Evolutionary conservation across 345 rosid species (phyloP), one percentile per base, ranked within the genome.

Genomic region (Melaleuca alternifolia): DNA sequence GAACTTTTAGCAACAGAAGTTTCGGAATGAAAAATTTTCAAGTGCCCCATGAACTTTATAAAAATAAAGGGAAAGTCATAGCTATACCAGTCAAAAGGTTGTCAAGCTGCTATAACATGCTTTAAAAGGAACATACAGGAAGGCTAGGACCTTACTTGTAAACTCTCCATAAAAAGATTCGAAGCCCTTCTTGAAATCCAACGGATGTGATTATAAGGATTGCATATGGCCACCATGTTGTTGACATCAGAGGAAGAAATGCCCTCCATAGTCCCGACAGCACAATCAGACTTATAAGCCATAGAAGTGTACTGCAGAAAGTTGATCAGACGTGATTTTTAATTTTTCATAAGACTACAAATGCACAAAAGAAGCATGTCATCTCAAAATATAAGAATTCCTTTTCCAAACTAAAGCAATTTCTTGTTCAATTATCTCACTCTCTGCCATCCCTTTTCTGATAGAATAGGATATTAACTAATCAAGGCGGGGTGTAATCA

Each of bases 221-320:
- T 28, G 96, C 94, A 77, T 89, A 96, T 6, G 98, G 97, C 99
- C 99, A 97, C 97, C 94, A 92, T 11, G 89, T 53, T 4, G 92
- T 90, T 50, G 98, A 90, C 82, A 93, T 93, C 86, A 97, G 90
- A 87, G 99, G 99, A 88, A 97, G 99, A 88, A 97, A 96, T 2
- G 92, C 94, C 84, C 99, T 95, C 99, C 99, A 96, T 12, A 94
- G 5, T 26, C 94, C 99, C n/a, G 99, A 95, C 79, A 96, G 91
- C 89, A 92, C 88, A 82, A 97, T 96, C 85, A 97, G 90, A 87
- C 98, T 95, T 89, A 95, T 92, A 79, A 97, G 96, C 99, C 99
- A 97, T 62, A 97, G 87, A 86, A 96, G 92, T n/a, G 96, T 93
- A 90, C 99, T 97, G 90, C 93, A 88, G 14, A 52, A 85, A 87